These are phyloP conservation scores for Rubia tinctorum DNA, from an alignment of 305 asterid species.

Conservation along the genomic window DNA sequence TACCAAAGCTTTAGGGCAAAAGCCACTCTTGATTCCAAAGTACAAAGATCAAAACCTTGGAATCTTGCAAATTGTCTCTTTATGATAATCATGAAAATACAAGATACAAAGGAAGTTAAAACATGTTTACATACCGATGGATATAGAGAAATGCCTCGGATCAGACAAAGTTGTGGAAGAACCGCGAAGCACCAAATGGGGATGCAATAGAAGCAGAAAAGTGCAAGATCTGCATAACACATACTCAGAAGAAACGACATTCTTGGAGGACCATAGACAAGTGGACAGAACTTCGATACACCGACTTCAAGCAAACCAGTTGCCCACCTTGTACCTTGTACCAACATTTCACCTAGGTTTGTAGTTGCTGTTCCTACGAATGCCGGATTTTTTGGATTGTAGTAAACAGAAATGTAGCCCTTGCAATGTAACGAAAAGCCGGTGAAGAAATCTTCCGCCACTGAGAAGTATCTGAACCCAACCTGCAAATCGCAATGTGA, in stretches of 20 bases:
- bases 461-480: slow-evolving; percentile 59
- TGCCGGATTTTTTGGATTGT: slow-evolving; percentile 48
- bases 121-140: slow-evolving; percentile 36
- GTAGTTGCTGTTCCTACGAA: slow-evolving; percentile 59
- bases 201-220: slow-evolving; percentile 27
- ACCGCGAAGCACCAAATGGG: slow-evolving; percentile 44
- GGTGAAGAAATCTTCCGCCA: slow-evolving; percentile 64
- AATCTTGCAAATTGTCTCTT: too few relatives aligned
- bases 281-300: slow-evolving; percentile 55
- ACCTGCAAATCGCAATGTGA: slow-evolving; percentile 31
- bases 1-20: too few relatives aligned
- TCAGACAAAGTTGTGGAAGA: slow-evolving; percentile 59
- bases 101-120: too few relatives aligned
- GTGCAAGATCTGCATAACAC: slow-evolving; percentile 45
- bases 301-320: slow-evolving; percentile 44
- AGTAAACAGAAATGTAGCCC: slow-evolving; percentile 59
- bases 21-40: too few relatives aligned
- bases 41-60: too few relatives aligned
- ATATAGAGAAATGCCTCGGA: slow-evolving; percentile 49
- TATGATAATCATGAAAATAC: too few relatives aligned
- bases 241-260: slow-evolving; percentile 50
- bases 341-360: slow-evolving; percentile 40
- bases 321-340: slow-evolving; percentile 55
- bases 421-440: slow-evolving; percentile 50
- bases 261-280: slow-evolving; percentile 44